Evolutionary conservation across 2,329 filamentous ascomycete genomes (phyloP).

Genomic region (Beauveria medogensis): DNA sequence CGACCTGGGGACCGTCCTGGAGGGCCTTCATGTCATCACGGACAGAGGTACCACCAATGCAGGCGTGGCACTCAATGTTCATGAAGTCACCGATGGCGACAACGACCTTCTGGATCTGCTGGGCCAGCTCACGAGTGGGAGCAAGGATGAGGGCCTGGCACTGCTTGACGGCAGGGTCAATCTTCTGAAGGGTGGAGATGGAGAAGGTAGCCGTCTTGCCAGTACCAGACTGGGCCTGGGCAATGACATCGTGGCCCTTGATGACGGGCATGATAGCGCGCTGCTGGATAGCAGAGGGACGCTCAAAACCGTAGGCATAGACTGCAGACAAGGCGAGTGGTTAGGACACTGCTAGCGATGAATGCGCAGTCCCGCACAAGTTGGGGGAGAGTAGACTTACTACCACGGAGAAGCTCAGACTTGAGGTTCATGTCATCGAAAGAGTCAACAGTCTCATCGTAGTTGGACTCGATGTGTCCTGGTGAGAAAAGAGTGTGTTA

Average conservation of each 20-base stretch:
- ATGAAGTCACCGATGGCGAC: constrained; percentile 99
- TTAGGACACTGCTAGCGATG: constrained; percentile 17
- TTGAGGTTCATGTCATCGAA: constrained; percentile 98
- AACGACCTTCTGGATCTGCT: constrained; percentile 99
- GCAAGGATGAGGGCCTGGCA: constrained; percentile 98
- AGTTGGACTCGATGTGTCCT: constrained; percentile 99
- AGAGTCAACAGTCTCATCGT: constrained; percentile 98
- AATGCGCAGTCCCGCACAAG: constrained; percentile 10
- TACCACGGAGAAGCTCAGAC: constrained; percentile 94
- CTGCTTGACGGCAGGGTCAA: constrained; percentile 88
- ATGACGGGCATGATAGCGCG: constrained; percentile 99
- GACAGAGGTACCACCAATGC: constrained; percentile 96
- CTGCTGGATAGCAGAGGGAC: constrained; percentile 98
- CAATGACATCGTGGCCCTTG: constrained; percentile 99
- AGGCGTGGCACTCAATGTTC: constrained; percentile 98
- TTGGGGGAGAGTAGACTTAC: constrained; percentile 27
- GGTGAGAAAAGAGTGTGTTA: constrained; percentile 20
- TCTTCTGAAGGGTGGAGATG: constrained; percentile 97
- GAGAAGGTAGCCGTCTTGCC: constrained; percentile 99
- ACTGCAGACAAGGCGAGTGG: constrained; percentile 36
- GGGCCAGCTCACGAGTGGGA: constrained; percentile 94
- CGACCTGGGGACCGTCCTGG: constrained; percentile 90
- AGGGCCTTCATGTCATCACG: constrained; percentile 98
- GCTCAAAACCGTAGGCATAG: constrained; percentile 99
- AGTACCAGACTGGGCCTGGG: constrained; percentile 98